Base-by-base conservation (phyloP, 73 alveolate species). In the Paramecium bursaria region DNA sequence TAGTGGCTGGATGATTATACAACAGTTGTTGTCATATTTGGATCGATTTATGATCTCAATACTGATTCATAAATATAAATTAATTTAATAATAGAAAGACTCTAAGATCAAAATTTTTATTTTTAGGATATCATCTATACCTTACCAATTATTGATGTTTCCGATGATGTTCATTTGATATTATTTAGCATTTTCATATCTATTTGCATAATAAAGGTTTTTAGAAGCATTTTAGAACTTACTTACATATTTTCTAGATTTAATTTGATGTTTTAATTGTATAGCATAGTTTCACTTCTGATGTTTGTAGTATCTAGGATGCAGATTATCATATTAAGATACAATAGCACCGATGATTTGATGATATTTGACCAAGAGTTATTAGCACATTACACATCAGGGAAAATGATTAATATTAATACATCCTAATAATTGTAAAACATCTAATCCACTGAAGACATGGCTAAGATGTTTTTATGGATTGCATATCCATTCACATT, bases 241-340 rank as follows among this genome's bases (percentile, higher is more conserved):
- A 57, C 76, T 0, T 57, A 57, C 31, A 57, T 57, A 2, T 57
- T 57, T 57, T 57, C 76, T 3, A 57, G 76, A 57, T 57, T 26
- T 13, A 57, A 57, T 57, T 57, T 57, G 13, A 7, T 57, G 1
- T 57, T 57, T 30, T 29, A 57, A 57, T 57, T 57, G 26, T 57
- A 26, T n/a, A 57, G 31, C 49, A 29, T 57, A 29, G 19, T 44
- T 2, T 30, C 76, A 29, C 47, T 57, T 23, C 26, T 29, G 26
- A 44, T 57, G 0, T 57, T 25, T 57, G 26, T 19, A 3, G 31
- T 57, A 11, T 33, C 39, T 4, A 33, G 31, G 11, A 29, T 57
- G 26, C 17, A 57, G 19, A 57, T 57, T 57, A 27, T 57, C 0
- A 57, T 57, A 2, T 48, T 29, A 4, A 57, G 76, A 57, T 27